phyloP scores from a whole-genome alignment of 176 grass and related monocot genomes.

The Neostapfia colusana region DNA sequence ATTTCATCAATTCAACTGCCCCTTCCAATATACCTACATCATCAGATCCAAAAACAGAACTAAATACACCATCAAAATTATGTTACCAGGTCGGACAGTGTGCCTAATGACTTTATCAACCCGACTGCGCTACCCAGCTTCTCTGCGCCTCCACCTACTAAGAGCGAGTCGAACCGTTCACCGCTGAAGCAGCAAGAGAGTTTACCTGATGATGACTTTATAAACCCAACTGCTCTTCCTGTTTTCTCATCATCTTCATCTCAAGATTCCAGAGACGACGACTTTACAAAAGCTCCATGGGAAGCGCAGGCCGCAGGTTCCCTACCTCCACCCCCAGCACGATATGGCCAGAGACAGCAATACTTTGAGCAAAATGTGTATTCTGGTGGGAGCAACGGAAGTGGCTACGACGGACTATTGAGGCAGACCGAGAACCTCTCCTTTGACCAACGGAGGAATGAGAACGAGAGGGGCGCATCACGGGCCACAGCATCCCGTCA shows the following conservation, averaged over 20 bases:
- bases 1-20: constrained; percentile 52
- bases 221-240: constrained; percentile 58
- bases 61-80: constrained; percentile 20
- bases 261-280: constrained; percentile 47
- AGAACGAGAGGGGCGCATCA: constrained; percentile 31
- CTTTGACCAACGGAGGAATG: constrained; percentile 43
- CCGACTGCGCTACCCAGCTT: constrained; percentile 50
- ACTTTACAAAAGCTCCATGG: constrained; percentile 67
- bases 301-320: constrained; percentile 55
- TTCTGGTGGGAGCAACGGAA: constrained; percentile 50
- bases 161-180: constrained; percentile 13
- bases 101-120: constrained; percentile 51
- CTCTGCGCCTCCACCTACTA: constrained; percentile 34
- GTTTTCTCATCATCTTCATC: constrained; percentile 48
- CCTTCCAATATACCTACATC: constrained; percentile 37
- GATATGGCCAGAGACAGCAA: constrained; percentile 85
- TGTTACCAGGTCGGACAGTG: constrained; percentile 21
- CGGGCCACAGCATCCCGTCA: constrained; percentile 24
- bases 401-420: constrained; percentile 46
- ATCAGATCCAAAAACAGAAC: constrained; percentile 43
- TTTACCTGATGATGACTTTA: constrained; percentile 58
- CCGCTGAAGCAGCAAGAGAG: constrained; percentile 35
- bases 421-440: constrained; percentile 53
- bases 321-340: constrained; percentile 76
- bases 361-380: constrained; percentile 61